Conservation (phyloP, 345 rosid species). For the Sapria himalayana region DNA sequence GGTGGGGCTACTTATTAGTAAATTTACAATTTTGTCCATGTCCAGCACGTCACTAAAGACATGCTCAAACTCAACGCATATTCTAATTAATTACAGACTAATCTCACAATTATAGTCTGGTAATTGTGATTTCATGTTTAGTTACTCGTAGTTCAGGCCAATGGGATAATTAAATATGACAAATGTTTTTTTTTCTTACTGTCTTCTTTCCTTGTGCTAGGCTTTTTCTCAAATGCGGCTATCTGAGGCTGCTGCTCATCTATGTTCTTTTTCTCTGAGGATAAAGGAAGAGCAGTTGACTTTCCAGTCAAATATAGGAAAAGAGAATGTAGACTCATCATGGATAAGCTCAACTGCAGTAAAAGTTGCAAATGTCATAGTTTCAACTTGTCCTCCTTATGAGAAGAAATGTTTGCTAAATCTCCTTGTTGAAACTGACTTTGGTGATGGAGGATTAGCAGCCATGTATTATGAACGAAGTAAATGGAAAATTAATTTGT, state of each 20-base stretch:
- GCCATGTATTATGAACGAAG: constrained; percentile 54
- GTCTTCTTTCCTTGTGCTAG: constrained; percentile 17
- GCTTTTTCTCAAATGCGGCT: constrained; percentile 97
- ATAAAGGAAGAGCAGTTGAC: constrained; percentile 55
- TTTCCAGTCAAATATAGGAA: constrained; percentile 31
- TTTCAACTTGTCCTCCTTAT: constrained; percentile 84
- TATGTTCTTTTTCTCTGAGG: constrained; percentile 81
- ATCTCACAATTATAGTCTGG: too few species aligned
- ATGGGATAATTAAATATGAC: too few species aligned
- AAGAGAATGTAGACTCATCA: constrained; percentile 44
- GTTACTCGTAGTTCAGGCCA: too few species aligned
- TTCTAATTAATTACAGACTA: too few species aligned
- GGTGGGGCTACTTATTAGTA: too few species aligned
- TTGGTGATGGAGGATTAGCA: constrained; percentile 81
- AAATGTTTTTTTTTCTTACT: constrained; percentile 5
- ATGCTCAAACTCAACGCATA: too few species aligned
- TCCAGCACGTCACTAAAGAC: too few species aligned
- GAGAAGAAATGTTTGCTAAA: constrained; percentile 85
- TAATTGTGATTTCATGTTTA: too few species aligned
- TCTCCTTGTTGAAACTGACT: constrained; percentile 81
- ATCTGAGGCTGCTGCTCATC: constrained; percentile 91
- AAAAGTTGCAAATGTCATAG: constrained; percentile 77
- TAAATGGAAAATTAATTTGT: constrained; percentile 86
- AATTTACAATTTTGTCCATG: too few species aligned
- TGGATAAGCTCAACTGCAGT: constrained; percentile 85